Evolutionary conservation across 2,329 filamentous ascomycete genomes (phyloP).

Genomic region (Penicillium carneum): DNA sequence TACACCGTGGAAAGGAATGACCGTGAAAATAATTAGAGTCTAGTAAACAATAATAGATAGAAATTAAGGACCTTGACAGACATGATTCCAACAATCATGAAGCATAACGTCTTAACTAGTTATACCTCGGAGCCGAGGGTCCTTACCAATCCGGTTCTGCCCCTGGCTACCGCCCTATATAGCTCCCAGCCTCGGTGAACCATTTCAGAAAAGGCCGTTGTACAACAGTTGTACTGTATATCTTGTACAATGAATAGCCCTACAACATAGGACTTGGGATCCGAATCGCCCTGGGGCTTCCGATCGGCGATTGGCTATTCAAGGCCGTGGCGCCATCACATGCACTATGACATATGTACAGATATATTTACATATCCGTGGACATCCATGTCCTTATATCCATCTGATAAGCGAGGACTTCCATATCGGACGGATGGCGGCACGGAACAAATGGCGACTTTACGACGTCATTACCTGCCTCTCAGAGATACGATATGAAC

Average conservation of each 20-base stretch:
- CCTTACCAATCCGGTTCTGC: slow-evolving; percentile 12
- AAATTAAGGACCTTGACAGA: background rate
- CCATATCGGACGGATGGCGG: slow-evolving; percentile 33
- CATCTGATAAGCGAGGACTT: slow-evolving; percentile 17
- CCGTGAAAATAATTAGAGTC: background rate
- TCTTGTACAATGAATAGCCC: background rate
- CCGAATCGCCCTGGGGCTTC: background rate
- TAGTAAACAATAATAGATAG: background rate
- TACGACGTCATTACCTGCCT: slow-evolving; percentile 43
- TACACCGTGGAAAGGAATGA: background rate
- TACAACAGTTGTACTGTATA: background rate
- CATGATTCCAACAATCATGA: too few species aligned
- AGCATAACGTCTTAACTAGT: background rate
- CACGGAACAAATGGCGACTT: slow-evolving; percentile 37
- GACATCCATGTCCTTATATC: background rate
- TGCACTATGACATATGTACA: background rate
- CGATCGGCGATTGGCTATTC: background rate
- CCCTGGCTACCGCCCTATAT: slow-evolving; percentile 15
- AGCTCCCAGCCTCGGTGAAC: slow-evolving; percentile 36
- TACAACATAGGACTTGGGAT: too few species aligned
- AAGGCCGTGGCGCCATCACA: background rate
- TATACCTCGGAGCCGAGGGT: slow-evolving; percentile 13
- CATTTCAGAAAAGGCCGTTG: slow-evolving; percentile 27
- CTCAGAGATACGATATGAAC: background rate
- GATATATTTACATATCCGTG: background rate